These are phyloP conservation scores for Porpolomopsis calyptriformis DNA, from an alignment of 768 basidiomycete species.

Conservation along the genomic window DNA sequence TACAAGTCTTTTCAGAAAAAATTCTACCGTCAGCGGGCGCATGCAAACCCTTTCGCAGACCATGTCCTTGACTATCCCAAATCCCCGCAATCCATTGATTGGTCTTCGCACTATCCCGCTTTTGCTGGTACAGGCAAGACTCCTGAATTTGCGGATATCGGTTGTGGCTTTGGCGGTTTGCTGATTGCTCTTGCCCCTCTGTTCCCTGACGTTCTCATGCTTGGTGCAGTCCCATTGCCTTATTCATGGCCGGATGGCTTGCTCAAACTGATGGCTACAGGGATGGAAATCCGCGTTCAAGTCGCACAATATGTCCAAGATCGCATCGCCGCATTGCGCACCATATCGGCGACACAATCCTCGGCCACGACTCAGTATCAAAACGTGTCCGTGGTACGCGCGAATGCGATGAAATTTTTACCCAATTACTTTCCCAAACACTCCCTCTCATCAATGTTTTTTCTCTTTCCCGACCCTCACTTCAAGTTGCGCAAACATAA, in stretches of 20 bases:
- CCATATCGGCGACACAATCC: slow-evolving; percentile 31
- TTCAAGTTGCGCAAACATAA: slow-evolving; percentile 99
- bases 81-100: slow-evolving; percentile 68
- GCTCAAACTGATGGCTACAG: slow-evolving; percentile 27
- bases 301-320: slow-evolving; percentile 95
- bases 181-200: slow-evolving; percentile 80
- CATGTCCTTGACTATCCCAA: slow-evolving; percentile 81
- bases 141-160: slow-evolving; percentile 94
- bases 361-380: slow-evolving; percentile 45
- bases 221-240: slow-evolving; percentile 49
- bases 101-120: slow-evolving; percentile 74
- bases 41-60: slow-evolving; percentile 81
- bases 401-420: slow-evolving; percentile 97
- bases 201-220: slow-evolving; percentile 86
- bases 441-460: slow-evolving; percentile 88
- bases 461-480: slow-evolving; percentile 98
- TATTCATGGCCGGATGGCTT: not conserved
- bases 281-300: slow-evolving; percentile 94
- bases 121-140: slow-evolving; percentile 45
- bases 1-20: slow-evolving; percentile 58
- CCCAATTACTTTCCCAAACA: slow-evolving; percentile 91
- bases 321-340: slow-evolving; percentile 86
- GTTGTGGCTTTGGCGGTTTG: slow-evolving; percentile 96
- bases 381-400: slow-evolving; percentile 89
- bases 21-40: slow-evolving; percentile 74